Conservation (phyloP, 2,329 filamentous ascomycete species). For the Allantophomopsis lycopodina region DNA sequence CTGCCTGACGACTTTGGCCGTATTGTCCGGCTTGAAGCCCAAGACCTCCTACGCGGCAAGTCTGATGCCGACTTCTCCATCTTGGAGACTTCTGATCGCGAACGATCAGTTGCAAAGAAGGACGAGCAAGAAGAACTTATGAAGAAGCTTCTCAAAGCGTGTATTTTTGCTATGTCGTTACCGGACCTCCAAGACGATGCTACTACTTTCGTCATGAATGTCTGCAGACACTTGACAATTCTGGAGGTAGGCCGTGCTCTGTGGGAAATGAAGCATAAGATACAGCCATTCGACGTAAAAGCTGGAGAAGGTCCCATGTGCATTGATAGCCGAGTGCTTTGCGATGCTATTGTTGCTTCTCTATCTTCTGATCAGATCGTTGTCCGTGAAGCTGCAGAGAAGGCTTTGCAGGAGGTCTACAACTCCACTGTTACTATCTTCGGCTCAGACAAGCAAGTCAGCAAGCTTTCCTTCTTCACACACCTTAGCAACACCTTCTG, state of each 20-base stretch:
- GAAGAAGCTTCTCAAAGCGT: conserved; percentile 78
- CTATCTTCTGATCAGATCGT: conserved; percentile 71
- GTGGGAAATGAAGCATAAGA: conserved; percentile 62
- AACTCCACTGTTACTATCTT: conserved; percentile 68
- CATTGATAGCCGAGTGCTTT: conserved; percentile 76
- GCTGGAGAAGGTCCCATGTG: conserved; percentile 78
- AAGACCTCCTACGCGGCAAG: conserved; percentile 66
- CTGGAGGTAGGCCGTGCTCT: conserved; percentile 82
- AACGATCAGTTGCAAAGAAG: conserved; percentile 78
- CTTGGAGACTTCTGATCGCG: conserved; percentile 63
- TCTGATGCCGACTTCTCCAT: conserved; percentile 55
- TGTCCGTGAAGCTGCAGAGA: conserved; percentile 72
- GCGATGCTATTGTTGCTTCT: conserved; percentile 81
- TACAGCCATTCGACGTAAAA: conserved; percentile 69
- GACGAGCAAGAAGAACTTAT: conserved; percentile 68
- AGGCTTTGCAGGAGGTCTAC: conserved; percentile 65
- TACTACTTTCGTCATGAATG: conserved; percentile 58
- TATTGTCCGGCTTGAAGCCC: conserved; percentile 74
- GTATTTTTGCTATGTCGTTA: conserved; percentile 74
- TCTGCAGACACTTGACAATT: conserved; percentile 83
- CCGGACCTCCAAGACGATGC: conserved; percentile 70
- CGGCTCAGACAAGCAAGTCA: conserved; percentile 56
- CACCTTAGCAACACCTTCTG: conserved; percentile 76
- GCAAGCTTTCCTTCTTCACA: conserved; percentile 71
- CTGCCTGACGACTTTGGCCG: conserved; percentile 82